These are phyloP conservation scores for Colletotrichum nymphaeae DNA, from an alignment of 2,329 filamentous ascomycete genomes.

Conservation along the genomic window DNA sequence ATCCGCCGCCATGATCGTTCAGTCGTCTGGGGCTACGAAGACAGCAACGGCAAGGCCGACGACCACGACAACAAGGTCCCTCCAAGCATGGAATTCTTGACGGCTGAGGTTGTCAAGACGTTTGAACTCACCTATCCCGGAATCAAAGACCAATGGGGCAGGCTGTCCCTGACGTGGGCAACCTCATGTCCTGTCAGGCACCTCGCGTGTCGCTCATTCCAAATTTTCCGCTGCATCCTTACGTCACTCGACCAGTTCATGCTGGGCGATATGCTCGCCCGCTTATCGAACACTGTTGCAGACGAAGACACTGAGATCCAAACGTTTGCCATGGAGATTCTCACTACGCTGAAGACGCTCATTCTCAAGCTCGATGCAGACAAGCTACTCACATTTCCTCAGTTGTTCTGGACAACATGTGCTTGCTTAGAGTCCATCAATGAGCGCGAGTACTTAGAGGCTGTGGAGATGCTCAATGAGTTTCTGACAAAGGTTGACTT, in stretches of 20 bases:
- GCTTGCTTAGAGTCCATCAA: conserved; percentile 97
- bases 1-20: conserved; percentile 86
- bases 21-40: conserved; percentile 94
- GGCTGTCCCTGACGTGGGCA: conserved; percentile 91
- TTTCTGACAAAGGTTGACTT: conserved; percentile 88
- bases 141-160: conserved; percentile 91
- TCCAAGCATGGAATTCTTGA: conserved; percentile 86
- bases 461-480: conserved; percentile 89
- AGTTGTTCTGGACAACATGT: conserved; percentile 97
- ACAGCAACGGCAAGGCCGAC: conserved; percentile 83
- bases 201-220: conserved; percentile 95
- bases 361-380: conserved; percentile 85
- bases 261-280: conserved; percentile 95
- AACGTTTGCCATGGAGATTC: conserved; percentile 96
- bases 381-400: conserved; percentile 88
- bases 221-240: conserved; percentile 94
- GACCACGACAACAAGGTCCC: conserved; percentile 85
- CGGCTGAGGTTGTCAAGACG: conserved; percentile 83
- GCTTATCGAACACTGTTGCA: conserved; percentile 95
- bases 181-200: conserved; percentile 96
- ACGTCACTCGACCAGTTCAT: conserved; percentile 92
- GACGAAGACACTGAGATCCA: conserved; percentile 95
- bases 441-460: conserved; percentile 93
- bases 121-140: conserved; percentile 87
- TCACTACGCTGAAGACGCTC: conserved; percentile 92